A percentile compares a stretch with the other conserved stretches of the same genome.
These are phyloP conservation scores for Stropharia rugosoannulata DNA, from an alignment of 768 basidiomycete genomes.

Conservation along the genomic window DNA sequence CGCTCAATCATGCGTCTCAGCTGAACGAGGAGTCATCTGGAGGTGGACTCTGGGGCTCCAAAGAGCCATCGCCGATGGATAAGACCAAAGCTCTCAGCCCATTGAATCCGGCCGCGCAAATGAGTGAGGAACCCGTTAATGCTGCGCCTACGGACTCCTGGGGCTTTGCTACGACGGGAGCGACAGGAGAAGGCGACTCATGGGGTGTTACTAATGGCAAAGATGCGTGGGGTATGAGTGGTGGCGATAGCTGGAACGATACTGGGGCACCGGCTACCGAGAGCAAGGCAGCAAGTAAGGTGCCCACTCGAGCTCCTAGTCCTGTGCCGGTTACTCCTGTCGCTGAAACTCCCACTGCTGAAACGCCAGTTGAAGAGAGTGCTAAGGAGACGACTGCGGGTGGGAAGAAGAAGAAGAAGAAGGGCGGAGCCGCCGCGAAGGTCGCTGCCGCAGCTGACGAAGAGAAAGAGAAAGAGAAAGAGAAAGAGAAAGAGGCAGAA, in stretches of 20 bases:
- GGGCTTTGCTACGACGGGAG: conserved; percentile 9
- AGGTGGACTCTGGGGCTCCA: no score
- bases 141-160: conserved; percentile 12
- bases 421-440: conserved; percentile 14
- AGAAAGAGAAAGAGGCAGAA: not conserved
- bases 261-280: not conserved
- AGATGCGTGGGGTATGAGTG: conserved; percentile 10
- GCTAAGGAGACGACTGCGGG: conserved; percentile 12
- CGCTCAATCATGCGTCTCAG: conserved; percentile 32
- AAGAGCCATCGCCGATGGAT: no score
- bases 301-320: conserved; percentile 8
- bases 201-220: conserved; percentile 10
- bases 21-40: conserved; percentile 7
- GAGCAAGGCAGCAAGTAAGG: not conserved
- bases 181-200: not conserved
- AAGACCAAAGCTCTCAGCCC: no score
- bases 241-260: not conserved
- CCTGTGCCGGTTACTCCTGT: conserved; percentile 3
- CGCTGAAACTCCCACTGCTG: conserved; percentile 12
- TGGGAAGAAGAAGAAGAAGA: conserved; percentile 27
- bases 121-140: conserved; percentile 10
- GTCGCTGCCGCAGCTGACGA: not conserved
- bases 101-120: not conserved
- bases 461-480: not conserved
- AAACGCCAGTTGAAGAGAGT: conserved; percentile 12